Base-by-base conservation (phyloP, 2,329 filamentous ascomycete genomes). In the Akanthomyces lecanii region DNA sequence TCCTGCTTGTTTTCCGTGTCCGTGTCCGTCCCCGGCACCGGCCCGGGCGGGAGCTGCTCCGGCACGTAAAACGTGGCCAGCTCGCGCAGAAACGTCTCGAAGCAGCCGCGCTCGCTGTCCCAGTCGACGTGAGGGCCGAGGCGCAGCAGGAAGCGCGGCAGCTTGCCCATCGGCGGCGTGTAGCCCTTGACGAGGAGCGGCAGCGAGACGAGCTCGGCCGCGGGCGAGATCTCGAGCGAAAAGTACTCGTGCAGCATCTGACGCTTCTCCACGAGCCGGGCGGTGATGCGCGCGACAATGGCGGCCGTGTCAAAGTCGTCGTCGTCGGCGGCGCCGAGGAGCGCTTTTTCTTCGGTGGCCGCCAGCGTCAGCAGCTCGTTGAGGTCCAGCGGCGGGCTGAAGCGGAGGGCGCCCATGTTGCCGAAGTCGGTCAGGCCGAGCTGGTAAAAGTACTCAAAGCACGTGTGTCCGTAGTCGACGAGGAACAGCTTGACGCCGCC, bases 241-340 rank as follows among this genome's bases (percentile, higher is more conserved):
- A 99, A 98, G 75, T 99, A 99, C 75, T 99, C 95, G 2, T 84
- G 80, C 1, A 99, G 83, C 91, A 99, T 96, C 70, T 94, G 89
- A 42, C 90, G 83, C 12, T 89, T 85, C 66, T 88, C 85, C 38
- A 96, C 82, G 3, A 98, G 80, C 67, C 92, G 88, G 2, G 81
- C 75, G 0, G 82, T 78, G 4, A 97, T 88, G 3, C 82, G 80
- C 4, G 86, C 79, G 1, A 91, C 86, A 0, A 92, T 84, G 42
- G 85, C 81, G 0, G 84, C 78, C 67, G 89, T 85, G 47, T 92
- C 85, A 38, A 90, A 84, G 11, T 14, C n/a, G 71, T 74, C 23
- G 70, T 54, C 77, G 5, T 82, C 79, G 69, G 73, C 69, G 18
- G 70, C 74, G 23, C 70, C 56, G 54, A 77, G 54, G 56, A 74